A percentile compares a stretch with the other conserved stretches of the same genome.
Conservation (phyloP, 2,329 filamentous ascomycete species). For the Aureobasidium zeae region DNA sequence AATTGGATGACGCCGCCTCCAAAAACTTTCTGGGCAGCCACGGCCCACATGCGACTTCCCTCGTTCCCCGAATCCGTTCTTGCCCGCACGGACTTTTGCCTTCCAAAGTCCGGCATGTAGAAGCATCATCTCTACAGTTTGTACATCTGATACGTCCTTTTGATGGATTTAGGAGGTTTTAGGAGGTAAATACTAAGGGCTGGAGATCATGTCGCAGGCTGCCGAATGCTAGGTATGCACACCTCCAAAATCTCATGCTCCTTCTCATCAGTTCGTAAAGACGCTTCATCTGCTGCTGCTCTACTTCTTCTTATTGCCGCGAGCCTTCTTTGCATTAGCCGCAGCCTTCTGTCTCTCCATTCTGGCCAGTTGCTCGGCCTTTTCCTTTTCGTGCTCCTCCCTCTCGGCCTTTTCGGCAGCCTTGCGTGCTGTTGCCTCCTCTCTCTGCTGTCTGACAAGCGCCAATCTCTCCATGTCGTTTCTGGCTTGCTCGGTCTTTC, state of each 20-base stretch:
- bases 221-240: conserved; percentile 6
- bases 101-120: too few species aligned
- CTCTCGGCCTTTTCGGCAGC: conserved; percentile 52
- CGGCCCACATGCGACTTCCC: too few species aligned
- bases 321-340: conserved; percentile 33
- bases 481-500: conserved; percentile 93
- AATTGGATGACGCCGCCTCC: neutral
- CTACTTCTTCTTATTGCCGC: conserved; percentile 35
- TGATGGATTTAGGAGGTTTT: too few species aligned
- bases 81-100: too few species aligned
- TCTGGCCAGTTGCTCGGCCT: conserved; percentile 40
- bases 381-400: conserved; percentile 48
- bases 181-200: too few species aligned
- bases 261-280: conserved; percentile 8
- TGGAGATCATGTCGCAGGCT: conserved; percentile 4
- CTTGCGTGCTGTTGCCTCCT: conserved; percentile 72
- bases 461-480: conserved; percentile 76
- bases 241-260: neutral
- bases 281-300: neutral
- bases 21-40: too few species aligned
- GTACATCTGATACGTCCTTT: too few species aligned
- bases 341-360: conserved; percentile 38
- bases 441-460: conserved; percentile 76
- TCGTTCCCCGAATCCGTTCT: too few species aligned
- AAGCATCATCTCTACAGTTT: too few species aligned